Evolutionary conservation across 1,139 yeast genomes (phyloP), one percentile per base, ranked within the genome.

Genomic region (Pichia sp.): DNA sequence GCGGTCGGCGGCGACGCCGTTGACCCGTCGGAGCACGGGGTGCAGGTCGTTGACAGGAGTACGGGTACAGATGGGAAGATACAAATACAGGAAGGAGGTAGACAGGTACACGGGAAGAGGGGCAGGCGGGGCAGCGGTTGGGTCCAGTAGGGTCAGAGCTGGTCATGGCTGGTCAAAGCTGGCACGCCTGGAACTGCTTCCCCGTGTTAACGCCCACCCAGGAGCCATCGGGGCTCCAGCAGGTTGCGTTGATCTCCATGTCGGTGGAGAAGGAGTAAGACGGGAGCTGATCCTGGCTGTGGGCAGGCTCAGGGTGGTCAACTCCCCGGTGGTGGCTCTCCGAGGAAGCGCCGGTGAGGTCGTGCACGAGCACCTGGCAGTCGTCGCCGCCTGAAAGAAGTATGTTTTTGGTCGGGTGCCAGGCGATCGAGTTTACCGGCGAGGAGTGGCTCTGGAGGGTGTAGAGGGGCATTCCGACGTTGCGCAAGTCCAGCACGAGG

Each of bases 281-380:
- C 2, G 88, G 87, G 44, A 43, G 42, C 46, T 39, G 13, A 48
- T 2, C n/a, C 48, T 13, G 28, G 22, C 41, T 26, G 48, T 19
- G 40, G 50, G 18, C 36, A 26, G 43, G 31, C 10, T 4, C 23
- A 6, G 12, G 31, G 64, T 63, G 34, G 28, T 23, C 12, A 3
- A 12, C 18, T 18, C 22, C 13, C 25, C 10, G 25, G 4, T 40
- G 26, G 7, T 40, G 13, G 28, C 9, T 9, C 9, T 25, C 28
- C 28, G 28, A 9, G 9, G 70, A 46, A n/a, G n/a, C n/a, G 41
- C 63, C 65, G 53, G 70, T 73, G 54, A 89, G 73, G 67, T 93
- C 96, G 95, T 97, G 90, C 16, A 87, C 73, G 39, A 91, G 71
- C 0, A 88, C 87, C 67, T 90, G 96, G 67, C 96, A 87, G 68